Base-by-base conservation (phyloP, 306 rosid genomes). In the Purshia tridentata region DNA sequence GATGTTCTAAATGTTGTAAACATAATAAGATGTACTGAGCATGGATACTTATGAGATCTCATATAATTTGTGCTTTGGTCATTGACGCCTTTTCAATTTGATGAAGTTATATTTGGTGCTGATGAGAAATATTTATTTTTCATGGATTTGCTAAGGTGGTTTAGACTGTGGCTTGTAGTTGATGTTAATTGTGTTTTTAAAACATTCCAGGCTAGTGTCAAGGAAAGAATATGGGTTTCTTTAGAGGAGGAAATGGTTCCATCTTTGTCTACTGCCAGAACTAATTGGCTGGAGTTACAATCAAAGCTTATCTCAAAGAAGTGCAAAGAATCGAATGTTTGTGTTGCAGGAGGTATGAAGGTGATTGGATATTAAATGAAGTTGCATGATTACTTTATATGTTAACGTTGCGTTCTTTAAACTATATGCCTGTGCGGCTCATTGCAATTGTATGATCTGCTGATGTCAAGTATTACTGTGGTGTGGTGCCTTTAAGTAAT, bases 231-330 rank as follows among this genome's bases (percentile, higher is more conserved):
- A 69, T 94, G 99, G 99, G 88, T 12, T 46, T 89, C 99, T 62
- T 84, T 94, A 80, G 99, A 94, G 87, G 96, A 94, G 82, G 97
- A 94, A 77, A 82, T 94, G 89, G 74, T 89, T 81, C 90, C 97
- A 56, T 83, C 96, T 23, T 65, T 82, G 71, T 73, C 96, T 67
- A 78, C 83, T 63, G 84, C 78, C 64, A 89, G 86, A 88, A 73
- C 87, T 77, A 94, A 94, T 68, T 94, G 99, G 99, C 81, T 94
- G 88, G 97, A 91, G 78, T 81, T 88, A 76, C 96, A 94, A 72
- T 94, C 99, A 59, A 89, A 88, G 86, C 82, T 86, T 72, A 63
- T 84, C 57, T 29, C 90, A 15, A 89, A 72, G 76, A 84, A 81
- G 76, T 20, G 61, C 66, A 85, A 65, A 67, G 92, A 85, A 70